Evolutionary conservation across 169 alveolate species (phyloP).

Genomic region (Miamiensis avidus): DNA sequence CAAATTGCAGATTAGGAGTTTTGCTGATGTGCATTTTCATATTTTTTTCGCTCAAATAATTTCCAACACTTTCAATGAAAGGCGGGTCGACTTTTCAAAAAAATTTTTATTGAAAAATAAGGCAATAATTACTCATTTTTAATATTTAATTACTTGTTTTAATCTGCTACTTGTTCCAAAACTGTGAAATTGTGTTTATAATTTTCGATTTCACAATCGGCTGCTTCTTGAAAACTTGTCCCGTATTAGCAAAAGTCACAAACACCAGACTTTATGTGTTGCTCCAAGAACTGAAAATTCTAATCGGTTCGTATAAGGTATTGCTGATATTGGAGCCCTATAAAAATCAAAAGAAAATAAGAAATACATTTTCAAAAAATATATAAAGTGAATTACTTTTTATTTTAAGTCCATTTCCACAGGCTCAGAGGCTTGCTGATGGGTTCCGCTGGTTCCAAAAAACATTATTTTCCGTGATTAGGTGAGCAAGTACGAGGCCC

Average conservation of each 20-base stretch:
- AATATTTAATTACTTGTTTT: background rate
- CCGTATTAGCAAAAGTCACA: background rate
- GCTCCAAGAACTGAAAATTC: no score
- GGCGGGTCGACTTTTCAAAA: conserved; percentile 15
- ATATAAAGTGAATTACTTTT: no score
- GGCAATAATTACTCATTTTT: background rate
- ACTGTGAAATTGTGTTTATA: background rate
- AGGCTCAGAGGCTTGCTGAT: background rate
- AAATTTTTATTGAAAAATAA: background rate
- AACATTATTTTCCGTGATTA: background rate
- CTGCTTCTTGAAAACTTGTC: background rate
- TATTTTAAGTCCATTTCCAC: background rate
- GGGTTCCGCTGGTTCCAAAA: background rate
- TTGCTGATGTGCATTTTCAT: conserved; percentile 11
- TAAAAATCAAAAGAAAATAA: no score
- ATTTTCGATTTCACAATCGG: no score
- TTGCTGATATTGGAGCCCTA: no score
- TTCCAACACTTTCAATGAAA: conserved; percentile 1
- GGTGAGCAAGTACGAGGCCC: background rate
- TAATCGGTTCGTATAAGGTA: no score
- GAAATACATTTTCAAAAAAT: no score
- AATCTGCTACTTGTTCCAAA: background rate
- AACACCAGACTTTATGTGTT: no score
- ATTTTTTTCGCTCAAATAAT: conserved; percentile 19
- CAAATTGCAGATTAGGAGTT: background rate